Evolutionary conservation across 441 rosid genomes (phyloP), one percentile per base, ranked within the genome.

Genomic region (Euphorbia corollata): DNA sequence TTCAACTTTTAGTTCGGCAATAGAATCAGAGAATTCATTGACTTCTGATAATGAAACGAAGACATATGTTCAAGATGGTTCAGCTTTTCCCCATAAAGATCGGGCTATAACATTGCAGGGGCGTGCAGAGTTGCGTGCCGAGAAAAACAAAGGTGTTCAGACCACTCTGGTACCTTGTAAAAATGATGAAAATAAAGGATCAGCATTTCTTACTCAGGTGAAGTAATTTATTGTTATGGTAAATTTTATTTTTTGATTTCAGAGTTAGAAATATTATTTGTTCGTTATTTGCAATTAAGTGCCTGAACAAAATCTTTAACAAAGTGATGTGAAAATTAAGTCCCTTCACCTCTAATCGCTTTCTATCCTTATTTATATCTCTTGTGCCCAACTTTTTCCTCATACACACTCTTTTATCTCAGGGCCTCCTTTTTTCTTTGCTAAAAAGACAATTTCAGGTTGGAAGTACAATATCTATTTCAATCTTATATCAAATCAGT

Each of bases 141-240:
- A 68, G 53, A 74, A 79, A 74, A 73, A 68, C 30, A 63, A 71
- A 72, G 65, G 65, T 71, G 69, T 66, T 65, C 77, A 63, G 47
- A 56, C 67, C 41, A 78, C 69, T 62, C 54, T 70, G 68, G 76
- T 63, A 67, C 68, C 82, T 70, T 59, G 77, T 41, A 77, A 73
- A 58, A 79, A 81, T 50, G 81, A 84, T 72, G 94, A 87, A 81
- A 79, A 83, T 47, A 85, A 72, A 71, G 98, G 97, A 70, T 80
- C 97, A 66, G 81, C 77, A 57, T 94, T 88, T 83, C 82, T 94
- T 66, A 73, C 69, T 71, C 91, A 89, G 91, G 99, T 94, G 68
- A 73, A 61, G 30, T 60, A 23, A 50, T 36, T 59, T 34, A 12
- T 38, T 63, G 13, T 36, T 63, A 15, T 27, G 38, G 6, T 3